Base-by-base conservation (phyloP, 129 eudicot species). In the Flaveria robusta region DNA sequence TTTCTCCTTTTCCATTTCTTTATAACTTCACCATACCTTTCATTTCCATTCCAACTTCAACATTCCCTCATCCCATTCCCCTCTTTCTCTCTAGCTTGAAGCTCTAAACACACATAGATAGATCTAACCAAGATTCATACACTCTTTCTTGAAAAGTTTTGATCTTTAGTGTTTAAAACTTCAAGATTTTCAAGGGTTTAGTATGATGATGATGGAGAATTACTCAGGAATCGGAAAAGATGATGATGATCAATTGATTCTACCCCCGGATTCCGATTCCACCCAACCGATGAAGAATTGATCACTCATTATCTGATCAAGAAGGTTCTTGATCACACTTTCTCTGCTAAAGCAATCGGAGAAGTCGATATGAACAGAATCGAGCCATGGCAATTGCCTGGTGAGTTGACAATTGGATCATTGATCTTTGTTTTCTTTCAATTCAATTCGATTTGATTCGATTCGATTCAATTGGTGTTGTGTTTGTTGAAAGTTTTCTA, bases 341-440 rank as follows among this genome's bases (percentile, higher is more conserved):
- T 95, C 79, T 84, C 88, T 23, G 89, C 92, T 62, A 72, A 82
- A 42, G 99, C 99, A 70, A 95, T 95, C 52, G 99, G 92, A 29
- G 97, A 91, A 45, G 97, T 89, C 1, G 99, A 95, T 70, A 89
- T 95, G 97, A 95, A 95, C 87, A 95, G 84, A 84, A 78, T 92
- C 78, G 99, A 95, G 79, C 99, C 99, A 12, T 95, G 99, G 99
- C 89, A 95, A 26, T 77, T 95, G 77, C 99, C 99, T 52, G 78
- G 99, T 95, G 79, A 85, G n/a, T 12, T n/a, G 1, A 50, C 7
- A 7, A 73, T 29, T 68, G 26, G 9, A 71, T 37, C 18, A 16
- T 1, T 47, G n/a, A 2, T 47, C 16, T 18, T 9, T 49, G 18
- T 34, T 34, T 60, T 49, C 23, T 34, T 34, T 60, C 37, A 71